Evolutionary conservation across 2,329 filamentous ascomycete species (phyloP), one percentile per base, ranked within the genome.

Genomic region (Calonectria hawksworthii): DNA sequence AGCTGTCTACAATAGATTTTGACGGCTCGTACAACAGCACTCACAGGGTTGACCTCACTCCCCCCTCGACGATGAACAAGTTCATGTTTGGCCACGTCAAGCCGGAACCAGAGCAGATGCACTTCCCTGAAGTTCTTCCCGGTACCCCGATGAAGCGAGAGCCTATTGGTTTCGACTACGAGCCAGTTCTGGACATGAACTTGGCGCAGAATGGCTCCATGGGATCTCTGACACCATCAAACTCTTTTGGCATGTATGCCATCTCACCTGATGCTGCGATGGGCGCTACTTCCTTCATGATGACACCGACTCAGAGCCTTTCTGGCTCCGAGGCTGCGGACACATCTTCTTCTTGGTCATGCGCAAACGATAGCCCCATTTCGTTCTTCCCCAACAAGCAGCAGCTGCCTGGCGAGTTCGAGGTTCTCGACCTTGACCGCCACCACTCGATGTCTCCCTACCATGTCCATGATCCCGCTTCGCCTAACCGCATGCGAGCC

Each of bases 331-430:
- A 86, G 63, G 81, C 85, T 41, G 83, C 83, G 26, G 84, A 86
- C 47, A 83, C 82, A 6, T 81, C 82, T 26, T 83, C 84, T 21
- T 83, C 85, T 14, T 87, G 85, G 86, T 84, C 84, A 3, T 85
- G 84, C 67, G 82, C 82, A 76, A 86, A 83, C 68, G 85, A 87
- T 67, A 87, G 85, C 79, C 86, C 85, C 30, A 86, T 87, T 41
- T 82, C 83, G 50, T 85, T 86, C 82, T 86, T 86, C 74, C 77
- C 82, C n/a, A 83, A 78, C 36, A 84, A 83, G 65, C 75, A 75
- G 52, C 82, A 82, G 14, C 79, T 82, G 6, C 81, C 81, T 18
- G 76, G 78, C 32, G 83, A 82, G 44, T 82, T 84, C 77, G 82
- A 85, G 23, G 70, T 77, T 2, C 77, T 86, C 41, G 83, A 86